Conservation (phyloP, 371 early-diverging fungal genomes). For the Entomophthora muscae region DNA sequence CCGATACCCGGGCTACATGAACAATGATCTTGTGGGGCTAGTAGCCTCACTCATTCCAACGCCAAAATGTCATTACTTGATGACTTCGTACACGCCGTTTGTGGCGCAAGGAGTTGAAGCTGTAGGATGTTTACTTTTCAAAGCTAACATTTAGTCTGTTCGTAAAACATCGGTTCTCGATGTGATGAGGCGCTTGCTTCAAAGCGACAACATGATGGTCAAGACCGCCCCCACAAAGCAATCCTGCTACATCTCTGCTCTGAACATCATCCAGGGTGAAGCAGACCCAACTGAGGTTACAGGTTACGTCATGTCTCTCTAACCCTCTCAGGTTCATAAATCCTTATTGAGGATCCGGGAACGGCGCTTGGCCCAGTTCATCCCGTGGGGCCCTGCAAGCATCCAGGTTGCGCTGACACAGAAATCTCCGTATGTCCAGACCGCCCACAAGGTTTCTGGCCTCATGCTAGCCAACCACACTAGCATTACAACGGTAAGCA, state of each 20-base stretch:
- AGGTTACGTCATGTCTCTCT: not conserved
- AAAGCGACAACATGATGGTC: slow-evolving; percentile 94
- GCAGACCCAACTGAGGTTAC: slow-evolving; percentile 89
- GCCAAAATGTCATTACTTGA: slow-evolving; percentile 91
- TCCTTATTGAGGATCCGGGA: slow-evolving; percentile 89
- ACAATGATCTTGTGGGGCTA: slow-evolving; percentile 92
- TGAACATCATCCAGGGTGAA: slow-evolving; percentile 96
- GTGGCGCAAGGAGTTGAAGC: slow-evolving; percentile 87
- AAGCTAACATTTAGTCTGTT: slow-evolving; percentile 53
- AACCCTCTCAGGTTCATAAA: slow-evolving; percentile 62
- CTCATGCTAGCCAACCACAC: slow-evolving; percentile 98
- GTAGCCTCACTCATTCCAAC: slow-evolving; percentile 91
- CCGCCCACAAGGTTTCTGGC: slow-evolving; percentile 89
- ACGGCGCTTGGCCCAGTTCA: slow-evolving; percentile 85
- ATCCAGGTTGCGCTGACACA: slow-evolving; percentile 92
- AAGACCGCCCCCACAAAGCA: slow-evolving; percentile 74
- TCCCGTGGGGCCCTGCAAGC: slow-evolving; percentile 99
- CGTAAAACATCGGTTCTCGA: slow-evolving; percentile 95
- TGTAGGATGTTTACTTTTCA: slow-evolving; percentile 24
- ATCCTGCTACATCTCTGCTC: slow-evolving; percentile 86
- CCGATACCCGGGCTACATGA: slow-evolving; percentile 98
- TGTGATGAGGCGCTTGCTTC: slow-evolving; percentile 90
- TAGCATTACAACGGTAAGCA: slow-evolving; percentile 65
- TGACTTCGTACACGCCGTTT: slow-evolving; percentile 97
- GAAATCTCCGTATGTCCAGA: slow-evolving; percentile 82